Evolutionary conservation across 192 early-diverging fungal genomes (phyloP).

Genomic region (Coemansia sp.): DNA sequence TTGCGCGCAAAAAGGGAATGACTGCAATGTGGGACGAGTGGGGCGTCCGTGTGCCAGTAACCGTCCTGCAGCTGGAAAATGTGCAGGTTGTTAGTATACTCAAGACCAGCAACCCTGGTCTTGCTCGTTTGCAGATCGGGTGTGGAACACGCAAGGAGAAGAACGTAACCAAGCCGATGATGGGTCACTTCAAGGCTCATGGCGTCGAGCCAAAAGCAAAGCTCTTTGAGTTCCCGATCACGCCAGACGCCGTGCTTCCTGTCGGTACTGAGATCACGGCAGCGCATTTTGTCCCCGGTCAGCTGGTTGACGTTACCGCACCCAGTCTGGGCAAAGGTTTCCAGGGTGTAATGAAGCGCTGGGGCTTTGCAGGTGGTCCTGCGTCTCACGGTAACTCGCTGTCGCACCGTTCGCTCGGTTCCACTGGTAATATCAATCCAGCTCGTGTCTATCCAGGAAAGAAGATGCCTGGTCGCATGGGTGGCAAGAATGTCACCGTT

Average conservation of each 20-base stretch:
- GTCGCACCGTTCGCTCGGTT: slow-evolving; percentile 83
- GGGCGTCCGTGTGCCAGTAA: slow-evolving; percentile 87
- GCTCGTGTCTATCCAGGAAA: slow-evolving; percentile 93
- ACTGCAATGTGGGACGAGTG: slow-evolving; percentile 91
- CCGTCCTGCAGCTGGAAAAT: slow-evolving; percentile 71
- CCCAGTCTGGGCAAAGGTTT: slow-evolving; percentile 92
- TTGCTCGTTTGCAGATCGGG: slow-evolving; percentile 64
- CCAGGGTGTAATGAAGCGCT: slow-evolving; percentile 97
- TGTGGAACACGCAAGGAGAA: slow-evolving; percentile 58
- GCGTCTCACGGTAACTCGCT: slow-evolving; percentile 96
- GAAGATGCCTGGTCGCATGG: slow-evolving; percentile 98
- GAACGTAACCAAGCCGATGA: slow-evolving; percentile 66
- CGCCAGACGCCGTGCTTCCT: slow-evolving; percentile 74
- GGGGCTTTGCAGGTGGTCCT: slow-evolving; percentile 83
- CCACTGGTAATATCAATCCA: slow-evolving; percentile 84
- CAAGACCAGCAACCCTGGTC: slow-evolving; percentile 31
- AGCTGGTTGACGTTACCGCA: slow-evolving; percentile 88
- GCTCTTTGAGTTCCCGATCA: slow-evolving; percentile 79
- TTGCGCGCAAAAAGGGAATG: slow-evolving; percentile 96
- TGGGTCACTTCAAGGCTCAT: slow-evolving; percentile 71
- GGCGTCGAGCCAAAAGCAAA: slow-evolving; percentile 75
- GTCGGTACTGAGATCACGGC: slow-evolving; percentile 68
- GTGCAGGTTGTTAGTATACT: slow-evolving; percentile 66
- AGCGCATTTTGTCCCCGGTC: slow-evolving; percentile 92
- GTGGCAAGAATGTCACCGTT: slow-evolving; percentile 75